These are phyloP conservation scores for Boletus rufocinnamomeus DNA, from an alignment of 768 basidiomycete species.

Conservation along the genomic window DNA sequence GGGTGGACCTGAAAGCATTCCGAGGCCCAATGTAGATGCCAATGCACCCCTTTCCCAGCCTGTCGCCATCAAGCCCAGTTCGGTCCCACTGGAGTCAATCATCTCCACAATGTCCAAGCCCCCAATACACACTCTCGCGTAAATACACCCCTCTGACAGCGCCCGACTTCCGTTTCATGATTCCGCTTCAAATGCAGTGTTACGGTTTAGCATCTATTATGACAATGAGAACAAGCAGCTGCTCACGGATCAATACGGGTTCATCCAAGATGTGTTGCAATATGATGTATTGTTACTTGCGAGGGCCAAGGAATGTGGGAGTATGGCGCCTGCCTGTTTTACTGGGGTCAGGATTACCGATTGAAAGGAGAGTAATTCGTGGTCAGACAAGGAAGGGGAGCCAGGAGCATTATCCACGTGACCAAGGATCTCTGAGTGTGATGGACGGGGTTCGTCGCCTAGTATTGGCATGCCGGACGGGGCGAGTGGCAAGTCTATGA, in stretches of 20 bases:
- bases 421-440: slow-evolving; percentile 45
- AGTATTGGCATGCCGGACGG: slow-evolving; percentile 9
- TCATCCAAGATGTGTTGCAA: slow-evolving; percentile 83
- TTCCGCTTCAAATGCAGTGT: slow-evolving; percentile 58
- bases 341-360: slow-evolving; percentile 90
- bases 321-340: slow-evolving; percentile 78
- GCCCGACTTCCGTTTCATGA: slow-evolving; percentile 71
- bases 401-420: slow-evolving; percentile 36
- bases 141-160: slow-evolving; percentile 74
- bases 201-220: slow-evolving; percentile 51
- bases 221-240: slow-evolving; percentile 56
- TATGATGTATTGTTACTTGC: slow-evolving; percentile 79
- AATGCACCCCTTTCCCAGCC: slow-evolving; percentile 23
- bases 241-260: slow-evolving; percentile 86
- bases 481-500: slow-evolving; percentile 10
- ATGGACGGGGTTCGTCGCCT: slow-evolving; percentile 29
- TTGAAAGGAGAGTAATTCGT: slow-evolving; percentile 73
- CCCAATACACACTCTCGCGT: slow-evolving; percentile 79
- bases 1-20: slow-evolving; percentile 26
- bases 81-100: slow-evolving; percentile 78
- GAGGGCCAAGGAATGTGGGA: slow-evolving; percentile 69
- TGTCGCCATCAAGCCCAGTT: slow-evolving; percentile 36
- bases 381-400: slow-evolving; percentile 66
- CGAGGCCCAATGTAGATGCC: slow-evolving; percentile 17
- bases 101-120: slow-evolving; percentile 79